phyloP scores from a whole-genome alignment of 208 protist species.

The Leishmania guyanensis region DNA sequence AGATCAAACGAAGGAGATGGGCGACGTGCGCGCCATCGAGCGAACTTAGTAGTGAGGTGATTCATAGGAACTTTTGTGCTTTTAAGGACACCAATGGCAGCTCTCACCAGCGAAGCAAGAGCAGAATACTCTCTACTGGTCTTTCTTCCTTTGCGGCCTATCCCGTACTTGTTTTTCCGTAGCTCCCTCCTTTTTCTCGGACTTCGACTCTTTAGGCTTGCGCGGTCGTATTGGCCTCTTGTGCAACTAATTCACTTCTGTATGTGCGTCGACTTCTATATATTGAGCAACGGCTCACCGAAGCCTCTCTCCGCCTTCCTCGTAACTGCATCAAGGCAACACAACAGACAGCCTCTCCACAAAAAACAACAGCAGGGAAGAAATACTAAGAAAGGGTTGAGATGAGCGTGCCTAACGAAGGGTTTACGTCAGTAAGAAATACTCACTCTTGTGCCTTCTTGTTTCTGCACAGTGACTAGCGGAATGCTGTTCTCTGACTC shows the following conservation, averaged over 20 bases:
- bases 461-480: not conserved
- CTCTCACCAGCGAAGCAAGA: not conserved
- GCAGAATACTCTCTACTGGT: not conserved
- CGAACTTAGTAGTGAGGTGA: not conserved
- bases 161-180: conserved; percentile 7
- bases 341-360: no score
- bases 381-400: not conserved
- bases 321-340: not conserved
- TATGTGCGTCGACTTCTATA: not conserved
- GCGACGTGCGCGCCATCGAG: conserved; percentile 30
- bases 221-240: not conserved
- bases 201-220: not conserved
- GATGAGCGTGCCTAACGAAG: not conserved
- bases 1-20: conserved; percentile 36
- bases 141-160: conserved; percentile 5
- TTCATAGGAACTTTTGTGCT: not conserved
- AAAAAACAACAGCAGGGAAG: not conserved
- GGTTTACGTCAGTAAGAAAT: not conserved
- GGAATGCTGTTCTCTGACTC: not conserved
- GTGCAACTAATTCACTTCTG: not conserved
- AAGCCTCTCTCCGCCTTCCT: not conserved
- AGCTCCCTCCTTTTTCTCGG: not conserved
- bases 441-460: not conserved
- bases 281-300: not conserved
- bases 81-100: not conserved